Evolutionary conservation across 116 monocot genomes (phyloP).

Genomic region (Trichopus zeylanicus): DNA sequence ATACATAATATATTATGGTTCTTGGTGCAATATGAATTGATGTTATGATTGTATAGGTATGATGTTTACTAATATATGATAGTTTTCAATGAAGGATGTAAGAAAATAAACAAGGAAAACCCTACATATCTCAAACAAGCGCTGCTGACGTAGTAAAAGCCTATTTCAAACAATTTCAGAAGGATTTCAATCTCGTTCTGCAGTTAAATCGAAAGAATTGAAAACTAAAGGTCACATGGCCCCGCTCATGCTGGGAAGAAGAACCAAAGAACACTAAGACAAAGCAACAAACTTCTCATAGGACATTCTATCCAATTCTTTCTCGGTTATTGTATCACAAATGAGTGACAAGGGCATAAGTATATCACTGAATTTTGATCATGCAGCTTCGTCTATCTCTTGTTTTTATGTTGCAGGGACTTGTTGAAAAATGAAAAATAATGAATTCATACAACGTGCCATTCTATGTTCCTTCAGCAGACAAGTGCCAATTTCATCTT

Average conservation of each 20-base stretch:
- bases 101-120: constrained; percentile 41
- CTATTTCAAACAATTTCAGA: constrained; percentile 42
- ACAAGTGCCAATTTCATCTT: no score
- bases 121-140: constrained; percentile 41
- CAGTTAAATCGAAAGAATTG: constrained; percentile 38
- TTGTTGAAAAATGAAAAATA: constrained; percentile 40
- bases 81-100: constrained; percentile 27
- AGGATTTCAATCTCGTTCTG: constrained; percentile 45
- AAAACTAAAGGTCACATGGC: constrained; percentile 31
- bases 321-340: constrained; percentile 29
- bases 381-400: no score
- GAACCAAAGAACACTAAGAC: constrained; percentile 20
- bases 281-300: constrained; percentile 27
- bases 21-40: no score
- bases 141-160: constrained; percentile 18
- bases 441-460: constrained; percentile 61
- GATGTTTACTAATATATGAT: no score
- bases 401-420: constrained; percentile 17
- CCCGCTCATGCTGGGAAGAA: constrained; percentile 43
- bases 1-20: no score
- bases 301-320: constrained; percentile 38
- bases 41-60: no score
- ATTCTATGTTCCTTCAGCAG: constrained; percentile 68
- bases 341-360: no score
- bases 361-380: no score